Base-by-base conservation (phyloP, 2,329 filamentous ascomycete species). In the Leptoxyphium fumago region DNA sequence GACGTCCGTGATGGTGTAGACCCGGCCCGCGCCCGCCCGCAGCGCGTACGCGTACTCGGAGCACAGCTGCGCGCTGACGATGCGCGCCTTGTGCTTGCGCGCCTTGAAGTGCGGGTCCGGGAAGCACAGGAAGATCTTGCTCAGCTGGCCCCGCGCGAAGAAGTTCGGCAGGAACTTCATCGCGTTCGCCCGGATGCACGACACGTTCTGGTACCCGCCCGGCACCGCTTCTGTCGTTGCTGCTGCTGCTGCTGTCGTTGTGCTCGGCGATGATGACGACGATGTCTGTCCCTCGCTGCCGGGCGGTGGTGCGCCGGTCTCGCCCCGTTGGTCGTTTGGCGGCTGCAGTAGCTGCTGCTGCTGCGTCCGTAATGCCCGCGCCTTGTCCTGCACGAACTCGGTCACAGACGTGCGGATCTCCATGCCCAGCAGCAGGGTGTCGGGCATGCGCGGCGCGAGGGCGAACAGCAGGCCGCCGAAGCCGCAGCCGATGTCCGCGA, bases 111-210 rank as follows among this genome's bases (percentile, higher is more conserved):
- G 91, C 46, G 91, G 91, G 58, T 98, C 91, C 0, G 91, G 91
- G 61, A 98, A 98, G 69, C 91, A 98, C 55, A 98, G 84, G 64
- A 98, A 98, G 59, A 96, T 84, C 60, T 93, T 93, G 50, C 74
- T 76, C 11, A 98, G 76, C 61, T 95, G 88, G 11, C 67, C 71
- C 56, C 80, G 83, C 44, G 66, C 69, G 71, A 98, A 96, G 71
- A 95, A 94, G 61, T 98, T 96, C 49, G 93, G 89, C n/a, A 98
- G 71, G 64, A 96, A 98, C 63, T 98, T 98, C 91, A 98, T 98
- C 5, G 86, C 85, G 68, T 98, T 98, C 52, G 85, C 84, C 49
- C 91, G 81, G 40, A 98, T 70, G 59, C 86, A 93, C 29, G 83
- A 80, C 43, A 89, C 81, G 62, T 98, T 98, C 59, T 93, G 82